Evolutionary conservation across 139 green algal genomes (phyloP).

Genomic region (Medakamo hakoo): DNA sequence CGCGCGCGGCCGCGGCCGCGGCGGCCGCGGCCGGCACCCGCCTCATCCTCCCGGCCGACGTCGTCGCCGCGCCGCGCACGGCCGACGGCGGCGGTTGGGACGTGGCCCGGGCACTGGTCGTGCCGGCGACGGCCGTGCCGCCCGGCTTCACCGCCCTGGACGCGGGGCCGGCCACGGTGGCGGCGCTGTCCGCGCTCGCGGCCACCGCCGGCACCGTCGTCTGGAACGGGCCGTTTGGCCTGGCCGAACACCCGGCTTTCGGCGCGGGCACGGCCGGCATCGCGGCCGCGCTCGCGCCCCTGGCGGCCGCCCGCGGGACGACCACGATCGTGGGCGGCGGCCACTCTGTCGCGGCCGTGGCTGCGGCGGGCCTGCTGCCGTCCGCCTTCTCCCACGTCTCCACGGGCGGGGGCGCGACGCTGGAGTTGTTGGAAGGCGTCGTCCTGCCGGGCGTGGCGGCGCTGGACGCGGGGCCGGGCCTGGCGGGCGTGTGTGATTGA

Average conservation of each 20-base stretch:
- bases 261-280: not conserved
- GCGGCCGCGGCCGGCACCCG: no score
- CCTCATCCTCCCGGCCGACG: not conserved
- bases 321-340: conserved; percentile 3
- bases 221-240: conserved; percentile 6
- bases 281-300: not conserved
- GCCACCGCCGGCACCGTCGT: conserved; percentile 1
- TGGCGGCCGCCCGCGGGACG: not conserved
- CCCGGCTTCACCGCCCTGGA: not conserved
- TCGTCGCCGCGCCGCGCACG: not conserved
- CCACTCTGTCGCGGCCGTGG: not conserved
- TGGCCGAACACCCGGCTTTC: not conserved
- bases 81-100: not conserved
- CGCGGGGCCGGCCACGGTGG: not conserved
- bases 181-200: not conserved
- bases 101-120: not conserved
- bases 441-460: not conserved
- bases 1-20: no score
- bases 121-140: not conserved
- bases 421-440: conserved; percentile 4
- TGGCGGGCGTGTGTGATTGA: not conserved
- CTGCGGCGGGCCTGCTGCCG: not conserved
- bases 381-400: not conserved
- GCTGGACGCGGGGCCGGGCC: not conserved
- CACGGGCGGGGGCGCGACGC: conserved; percentile 3